Conservation (phyloP, 164 flowering plant genomes). For the Tinospora cordifolia region DNA sequence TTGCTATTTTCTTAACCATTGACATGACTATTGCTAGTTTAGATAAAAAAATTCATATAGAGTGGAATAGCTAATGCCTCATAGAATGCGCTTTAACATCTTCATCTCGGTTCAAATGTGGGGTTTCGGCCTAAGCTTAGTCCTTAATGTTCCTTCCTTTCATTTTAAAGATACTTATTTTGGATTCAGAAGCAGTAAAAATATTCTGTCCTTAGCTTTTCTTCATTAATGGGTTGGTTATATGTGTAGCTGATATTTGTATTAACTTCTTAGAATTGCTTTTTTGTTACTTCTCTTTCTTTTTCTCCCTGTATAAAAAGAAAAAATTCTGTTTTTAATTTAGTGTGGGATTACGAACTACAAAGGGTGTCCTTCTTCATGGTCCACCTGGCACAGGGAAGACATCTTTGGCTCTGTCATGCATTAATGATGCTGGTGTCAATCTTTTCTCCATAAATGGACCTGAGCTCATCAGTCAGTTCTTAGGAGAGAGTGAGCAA, state of each 20-base stretch:
- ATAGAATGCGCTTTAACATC: background rate
- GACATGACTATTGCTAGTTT: background rate
- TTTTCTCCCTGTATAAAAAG: too few species aligned
- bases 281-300: background rate
- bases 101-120: background rate
- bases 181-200: background rate
- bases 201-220: background rate
- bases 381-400: constrained; percentile 98
- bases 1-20: too few species aligned
- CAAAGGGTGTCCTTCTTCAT: constrained; percentile 92
- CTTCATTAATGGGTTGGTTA: background rate
- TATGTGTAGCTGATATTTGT: background rate
- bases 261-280: background rate
- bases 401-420: constrained; percentile 67
- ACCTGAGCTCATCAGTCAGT: constrained; percentile 73
- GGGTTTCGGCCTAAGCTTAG: background rate
- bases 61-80: background rate
- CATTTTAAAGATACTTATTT: background rate
- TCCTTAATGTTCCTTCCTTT: background rate
- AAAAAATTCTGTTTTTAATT: constrained; percentile 18
- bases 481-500: constrained; percentile 83
- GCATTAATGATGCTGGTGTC: constrained; percentile 73
- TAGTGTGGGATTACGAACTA: constrained; percentile 65
- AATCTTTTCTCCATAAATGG: constrained; percentile 73
- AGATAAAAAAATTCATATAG: background rate